A percentile compares a stretch with the other conserved stretches of the same genome.
phyloP scores from a whole-genome alignment of 306 rosid genomes.

The Ochetophila trinervis region DNA sequence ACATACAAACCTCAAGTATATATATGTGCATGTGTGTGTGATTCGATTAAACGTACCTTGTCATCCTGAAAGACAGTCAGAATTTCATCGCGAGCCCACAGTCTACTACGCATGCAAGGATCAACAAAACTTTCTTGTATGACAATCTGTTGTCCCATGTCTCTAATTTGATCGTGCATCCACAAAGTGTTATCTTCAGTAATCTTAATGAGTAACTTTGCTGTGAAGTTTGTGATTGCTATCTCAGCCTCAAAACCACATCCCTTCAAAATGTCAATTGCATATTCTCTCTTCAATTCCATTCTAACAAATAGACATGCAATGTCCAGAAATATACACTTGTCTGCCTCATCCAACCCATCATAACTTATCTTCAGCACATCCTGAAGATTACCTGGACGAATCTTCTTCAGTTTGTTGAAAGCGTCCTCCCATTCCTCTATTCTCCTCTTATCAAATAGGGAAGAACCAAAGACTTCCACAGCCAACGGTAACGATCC shows the following conservation, averaged over 20 bases:
- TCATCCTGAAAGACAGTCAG: constrained; percentile 36
- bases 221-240: constrained; percentile 29
- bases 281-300: constrained; percentile 41
- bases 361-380: constrained; percentile 58
- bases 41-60: constrained; percentile 26
- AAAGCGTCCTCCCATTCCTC: constrained; percentile 53
- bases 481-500: constrained; percentile 65
- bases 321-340: constrained; percentile 57
- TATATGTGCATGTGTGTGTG: too few species aligned
- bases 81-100: constrained; percentile 56
- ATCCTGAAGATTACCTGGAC: constrained; percentile 44
- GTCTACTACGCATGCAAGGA: constrained; percentile 50
- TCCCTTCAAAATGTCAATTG: constrained; percentile 49
- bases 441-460: constrained; percentile 41
- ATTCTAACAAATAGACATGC: constrained; percentile 49
- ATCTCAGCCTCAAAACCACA: constrained; percentile 56
- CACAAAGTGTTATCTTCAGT: constrained; percentile 27
- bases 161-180: constrained; percentile 74
- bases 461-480: constrained; percentile 59
- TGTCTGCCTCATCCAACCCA: constrained; percentile 40
- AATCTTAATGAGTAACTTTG: constrained; percentile 54
- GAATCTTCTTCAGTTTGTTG: constrained; percentile 37
- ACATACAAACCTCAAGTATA: too few species aligned
- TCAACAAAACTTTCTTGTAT: constrained; percentile 22
- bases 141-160: constrained; percentile 69